Evolutionary conservation across 2,329 filamentous ascomycete genomes (phyloP).

Genomic region (Chaetomiaceae sp.): DNA sequence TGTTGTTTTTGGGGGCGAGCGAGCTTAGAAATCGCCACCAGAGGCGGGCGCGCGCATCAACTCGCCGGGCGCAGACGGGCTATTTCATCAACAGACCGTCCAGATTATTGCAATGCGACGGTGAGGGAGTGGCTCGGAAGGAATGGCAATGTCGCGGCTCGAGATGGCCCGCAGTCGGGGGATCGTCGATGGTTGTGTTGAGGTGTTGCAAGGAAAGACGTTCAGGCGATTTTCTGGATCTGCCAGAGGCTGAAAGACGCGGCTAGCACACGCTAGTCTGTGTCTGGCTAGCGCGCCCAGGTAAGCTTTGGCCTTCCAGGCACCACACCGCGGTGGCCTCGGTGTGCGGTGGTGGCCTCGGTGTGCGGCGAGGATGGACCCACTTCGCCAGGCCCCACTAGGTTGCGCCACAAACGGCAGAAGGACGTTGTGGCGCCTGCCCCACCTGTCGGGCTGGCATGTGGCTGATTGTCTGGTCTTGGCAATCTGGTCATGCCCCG

Average conservation of each 20-base stretch:
- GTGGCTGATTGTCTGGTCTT: too few species aligned
- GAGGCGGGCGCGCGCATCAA: constrained; percentile 22
- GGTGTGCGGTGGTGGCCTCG: too few species aligned
- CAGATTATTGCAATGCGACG: not conserved
- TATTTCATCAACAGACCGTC: constrained; percentile 16
- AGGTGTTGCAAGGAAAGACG: constrained; percentile 2
- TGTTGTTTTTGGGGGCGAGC: not conserved
- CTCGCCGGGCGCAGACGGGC: constrained; percentile 16
- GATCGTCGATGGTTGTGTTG: constrained; percentile 9
- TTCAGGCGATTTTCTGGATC: constrained; percentile 15
- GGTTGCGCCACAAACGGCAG: too few species aligned
- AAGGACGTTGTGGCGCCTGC: not conserved
- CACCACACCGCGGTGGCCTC: constrained; percentile 6
- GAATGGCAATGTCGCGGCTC: constrained; percentile 10
- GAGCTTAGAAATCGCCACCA: constrained; percentile 26
- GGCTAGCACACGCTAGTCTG: constrained; percentile 10
- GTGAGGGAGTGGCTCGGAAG: not conserved
- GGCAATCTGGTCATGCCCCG: too few species aligned
- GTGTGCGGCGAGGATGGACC: too few species aligned
- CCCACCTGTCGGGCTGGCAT: too few species aligned
- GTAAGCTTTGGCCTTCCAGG: not conserved
- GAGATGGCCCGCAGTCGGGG: constrained; percentile 2
- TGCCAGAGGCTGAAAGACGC: constrained; percentile 23
- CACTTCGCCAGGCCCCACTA: too few species aligned
- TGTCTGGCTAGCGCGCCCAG: constrained; percentile 5